A percentile compares a stretch with the other conserved stretches of the same genome.
Conservation (phyloP, 2,329 filamentous ascomycete species). For the Aspergillus clavatus region DNA sequence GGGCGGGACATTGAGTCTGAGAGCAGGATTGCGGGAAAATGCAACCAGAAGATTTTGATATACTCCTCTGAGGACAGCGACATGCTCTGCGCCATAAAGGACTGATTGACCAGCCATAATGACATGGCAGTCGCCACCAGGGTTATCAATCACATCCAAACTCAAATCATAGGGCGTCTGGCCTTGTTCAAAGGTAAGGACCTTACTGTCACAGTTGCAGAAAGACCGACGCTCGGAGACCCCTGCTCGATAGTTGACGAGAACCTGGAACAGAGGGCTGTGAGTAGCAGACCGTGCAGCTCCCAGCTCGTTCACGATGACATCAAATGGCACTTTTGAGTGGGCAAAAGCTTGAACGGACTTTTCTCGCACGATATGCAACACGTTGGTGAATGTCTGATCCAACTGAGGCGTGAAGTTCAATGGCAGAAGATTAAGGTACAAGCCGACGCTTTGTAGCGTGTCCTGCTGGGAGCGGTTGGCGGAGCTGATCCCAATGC, state of each 20-base stretch:
- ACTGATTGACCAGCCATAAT: neutral
- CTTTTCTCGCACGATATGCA: constrained; percentile 23
- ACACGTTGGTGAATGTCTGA: constrained; percentile 28
- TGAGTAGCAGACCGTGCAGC: constrained; percentile 36
- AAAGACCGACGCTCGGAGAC: constrained; percentile 25
- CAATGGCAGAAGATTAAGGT: constrained; percentile 48
- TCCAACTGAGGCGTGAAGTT: constrained; percentile 24
- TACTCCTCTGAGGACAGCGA: neutral
- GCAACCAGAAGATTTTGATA: neutral
- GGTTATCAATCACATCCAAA: constrained; percentile 38
- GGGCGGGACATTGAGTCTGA: neutral
- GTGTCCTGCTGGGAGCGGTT: constrained; percentile 32
- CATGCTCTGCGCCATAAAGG: neutral
- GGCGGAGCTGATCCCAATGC: constrained; percentile 47
- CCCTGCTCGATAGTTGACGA: constrained; percentile 45
- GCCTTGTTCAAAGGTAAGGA: constrained; percentile 14
- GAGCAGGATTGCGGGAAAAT: neutral
- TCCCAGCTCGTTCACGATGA: constrained; percentile 43
- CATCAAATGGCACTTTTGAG: constrained; percentile 47
- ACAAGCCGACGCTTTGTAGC: constrained; percentile 41
- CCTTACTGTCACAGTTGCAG: constrained; percentile 13
- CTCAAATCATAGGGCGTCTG: constrained; percentile 30
- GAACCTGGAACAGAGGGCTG: constrained; percentile 49
- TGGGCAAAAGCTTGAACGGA: constrained; percentile 38
- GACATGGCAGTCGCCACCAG: neutral